phyloP scores from a whole-genome alignment of 73 alveolate species.

The Paramecium octaurelia region DNA sequence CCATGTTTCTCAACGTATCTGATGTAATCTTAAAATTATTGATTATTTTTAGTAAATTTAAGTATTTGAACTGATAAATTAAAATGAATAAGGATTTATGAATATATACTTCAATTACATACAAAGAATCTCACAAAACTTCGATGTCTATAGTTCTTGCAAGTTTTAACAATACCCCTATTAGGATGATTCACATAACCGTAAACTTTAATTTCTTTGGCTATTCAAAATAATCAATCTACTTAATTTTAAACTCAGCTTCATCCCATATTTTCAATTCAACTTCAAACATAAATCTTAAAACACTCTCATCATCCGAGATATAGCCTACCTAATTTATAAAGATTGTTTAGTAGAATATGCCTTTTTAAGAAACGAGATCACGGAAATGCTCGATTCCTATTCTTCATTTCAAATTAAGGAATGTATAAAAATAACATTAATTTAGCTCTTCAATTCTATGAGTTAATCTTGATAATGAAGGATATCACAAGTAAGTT shows the following conservation, averaged over 20 bases:
- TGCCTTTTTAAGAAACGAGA: background rate
- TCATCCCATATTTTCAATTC: background rate
- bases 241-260: background rate
- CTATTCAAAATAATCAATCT: constrained; percentile 17
- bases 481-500: background rate
- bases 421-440: background rate
- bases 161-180: background rate
- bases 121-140: background rate
- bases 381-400: background rate
- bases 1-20: background rate
- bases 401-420: constrained; percentile 1
- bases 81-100: background rate
- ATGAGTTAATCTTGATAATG: background rate
- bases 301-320: constrained; percentile 15
- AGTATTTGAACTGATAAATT: background rate
- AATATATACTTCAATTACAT: constrained; percentile 3
- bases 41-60: background rate
- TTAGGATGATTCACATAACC: background rate
- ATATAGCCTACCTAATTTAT: background rate
- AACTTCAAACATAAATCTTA: background rate
- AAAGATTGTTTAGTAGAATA: constrained; percentile 33
- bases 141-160: constrained; percentile 1
- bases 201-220: constrained; percentile 25
- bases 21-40: background rate
- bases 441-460: background rate